Base-by-base conservation (phyloP, 2,329 filamentous ascomycete species). In the Aciculosporium take region DNA sequence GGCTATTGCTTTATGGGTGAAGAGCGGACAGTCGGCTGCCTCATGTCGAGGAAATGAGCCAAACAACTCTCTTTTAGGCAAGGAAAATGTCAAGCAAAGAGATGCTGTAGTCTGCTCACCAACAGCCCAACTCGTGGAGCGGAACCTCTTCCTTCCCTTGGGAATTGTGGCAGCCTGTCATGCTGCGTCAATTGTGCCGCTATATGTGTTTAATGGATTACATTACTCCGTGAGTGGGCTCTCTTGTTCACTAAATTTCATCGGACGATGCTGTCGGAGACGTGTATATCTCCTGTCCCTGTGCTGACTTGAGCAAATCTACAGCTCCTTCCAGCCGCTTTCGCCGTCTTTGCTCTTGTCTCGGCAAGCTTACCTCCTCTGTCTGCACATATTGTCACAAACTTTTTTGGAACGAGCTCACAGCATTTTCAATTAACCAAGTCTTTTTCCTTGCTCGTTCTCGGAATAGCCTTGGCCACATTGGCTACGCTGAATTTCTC, bases 401-500 rank as follows among this genome's bases (percentile, higher is more conserved):
- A 59, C 20, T 60, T 64, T 46, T 72, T 62, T 53, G 61, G 59
- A 20, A 75, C 78, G 1, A 79, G 76, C 0, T 49, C 59, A 4
- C 84, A 88, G 55, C 81, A 89, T 54, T 79, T 81, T 53, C 74
- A 79, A 37, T 74, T 95, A 39, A 78, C 87, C 48, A 88, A 93
- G 57, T 91, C 82, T 44, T 87, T 96, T 66, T 94, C 87, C 5
- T 75, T 96, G n/a, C 76, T 98, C 10, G 69, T 94, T 8, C 74
- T 96, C 0, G 91, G 91, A 52, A 84, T 95, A 67, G 88, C 86
- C 53, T 77, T 98, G 48, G 88, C 88, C 10, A 82, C 88, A 1
- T 80, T 98, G 10, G 89, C 91, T 2, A 98, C 89, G 0, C 74
- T 98, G 39, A 98, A 98, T 63, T 98, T 98, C 68, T 87, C 83